phyloP scores from a whole-genome alignment of 305 asterid species.

The Euphrasia arctica region DNA sequence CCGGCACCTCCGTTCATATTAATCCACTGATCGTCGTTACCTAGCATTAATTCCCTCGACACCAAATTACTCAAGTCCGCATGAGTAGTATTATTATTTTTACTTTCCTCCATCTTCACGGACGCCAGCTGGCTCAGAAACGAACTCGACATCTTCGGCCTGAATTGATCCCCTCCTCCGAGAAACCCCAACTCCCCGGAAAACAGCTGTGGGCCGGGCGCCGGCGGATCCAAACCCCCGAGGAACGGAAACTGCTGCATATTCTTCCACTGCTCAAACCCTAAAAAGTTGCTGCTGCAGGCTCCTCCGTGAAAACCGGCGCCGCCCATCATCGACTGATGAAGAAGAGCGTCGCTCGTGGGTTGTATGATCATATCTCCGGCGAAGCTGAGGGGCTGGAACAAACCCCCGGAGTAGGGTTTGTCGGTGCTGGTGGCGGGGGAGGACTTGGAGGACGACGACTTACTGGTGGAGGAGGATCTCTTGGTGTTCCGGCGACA shows the following conservation, averaged over 20 bases:
- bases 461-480: conserved; percentile 21
- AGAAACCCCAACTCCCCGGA: conserved; percentile 33
- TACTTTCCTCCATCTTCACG: conserved; percentile 63
- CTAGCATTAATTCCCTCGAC: conserved; percentile 51
- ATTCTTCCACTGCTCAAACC: conserved; percentile 61
- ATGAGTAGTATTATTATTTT: conserved; percentile 1
- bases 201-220: no score
- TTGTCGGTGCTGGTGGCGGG: conserved; percentile 37
- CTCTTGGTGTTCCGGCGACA: conserved; percentile 66
- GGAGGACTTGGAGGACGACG: conserved; percentile 36
- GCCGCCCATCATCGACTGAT: no score
- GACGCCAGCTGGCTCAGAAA: conserved; percentile 52
- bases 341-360: no score
- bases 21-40: conserved; percentile 5
- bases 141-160: conserved; percentile 54
- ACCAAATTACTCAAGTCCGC: conserved; percentile 30
- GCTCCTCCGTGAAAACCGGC: conserved; percentile 32
- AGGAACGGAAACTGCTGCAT: conserved; percentile 64
- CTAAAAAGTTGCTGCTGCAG: conserved; percentile 8
- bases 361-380: conserved; percentile 27
- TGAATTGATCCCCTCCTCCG: conserved; percentile 24
- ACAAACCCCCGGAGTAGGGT: conserved; percentile 16
- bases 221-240: conserved; percentile 47
- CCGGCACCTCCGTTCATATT: neutral
- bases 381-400: conserved; percentile 30